Conservation (phyloP, 2,329 filamentous ascomycete species). For the Graphilbum ipis-grandicollis region DNA sequence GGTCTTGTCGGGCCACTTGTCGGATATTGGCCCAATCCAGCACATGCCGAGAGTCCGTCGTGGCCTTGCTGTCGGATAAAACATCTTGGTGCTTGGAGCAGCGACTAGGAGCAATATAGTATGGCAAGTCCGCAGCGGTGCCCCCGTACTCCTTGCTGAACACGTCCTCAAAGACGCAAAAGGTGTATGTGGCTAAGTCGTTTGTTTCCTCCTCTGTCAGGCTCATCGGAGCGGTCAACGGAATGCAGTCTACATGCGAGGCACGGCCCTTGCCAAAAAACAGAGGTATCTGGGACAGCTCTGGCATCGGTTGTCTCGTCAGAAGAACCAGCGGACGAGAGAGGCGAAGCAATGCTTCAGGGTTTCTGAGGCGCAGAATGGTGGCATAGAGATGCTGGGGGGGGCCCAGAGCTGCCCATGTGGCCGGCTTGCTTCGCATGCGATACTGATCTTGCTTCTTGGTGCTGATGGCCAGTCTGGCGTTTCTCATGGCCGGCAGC, state of each 20-base stretch:
- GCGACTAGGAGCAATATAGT: slow-evolving; percentile 60
- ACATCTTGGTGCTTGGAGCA: slow-evolving; percentile 12
- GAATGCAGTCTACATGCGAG: slow-evolving; percentile 36
- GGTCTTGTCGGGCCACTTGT: slow-evolving; percentile 5
- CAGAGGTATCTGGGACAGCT: slow-evolving; percentile 50
- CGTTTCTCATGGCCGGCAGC: slow-evolving; percentile 73
- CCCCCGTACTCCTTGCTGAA: slow-evolving; percentile 76
- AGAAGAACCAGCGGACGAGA: slow-evolving; percentile 54
- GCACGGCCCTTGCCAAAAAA: slow-evolving; percentile 49
- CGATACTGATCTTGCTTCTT: slow-evolving; percentile 58
- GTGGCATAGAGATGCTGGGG: slow-evolving; percentile 43
- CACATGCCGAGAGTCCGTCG: slow-evolving; percentile 12
- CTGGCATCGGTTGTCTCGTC: slow-evolving; percentile 47
- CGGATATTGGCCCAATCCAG: slow-evolving; percentile 41
- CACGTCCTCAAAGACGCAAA: slow-evolving; percentile 62
- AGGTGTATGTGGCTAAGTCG: slow-evolving; percentile 51
- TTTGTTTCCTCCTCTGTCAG: slow-evolving; percentile 25
- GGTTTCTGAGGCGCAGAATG: slow-evolving; percentile 38
- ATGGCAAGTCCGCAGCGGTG: slow-evolving; percentile 49
- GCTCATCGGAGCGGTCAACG: slow-evolving; percentile 24
- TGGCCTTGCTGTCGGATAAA: slow-evolving; percentile 7
- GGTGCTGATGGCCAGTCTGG: slow-evolving; percentile 60
- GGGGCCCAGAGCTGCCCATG: slow-evolving; percentile 42
- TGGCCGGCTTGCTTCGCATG: slow-evolving; percentile 61
- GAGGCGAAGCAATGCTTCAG: slow-evolving; percentile 35